Evolutionary conservation across 768 basidiomycete genomes (phyloP), one percentile per base, ranked within the genome.

Genomic region (Amanita inopinata): DNA sequence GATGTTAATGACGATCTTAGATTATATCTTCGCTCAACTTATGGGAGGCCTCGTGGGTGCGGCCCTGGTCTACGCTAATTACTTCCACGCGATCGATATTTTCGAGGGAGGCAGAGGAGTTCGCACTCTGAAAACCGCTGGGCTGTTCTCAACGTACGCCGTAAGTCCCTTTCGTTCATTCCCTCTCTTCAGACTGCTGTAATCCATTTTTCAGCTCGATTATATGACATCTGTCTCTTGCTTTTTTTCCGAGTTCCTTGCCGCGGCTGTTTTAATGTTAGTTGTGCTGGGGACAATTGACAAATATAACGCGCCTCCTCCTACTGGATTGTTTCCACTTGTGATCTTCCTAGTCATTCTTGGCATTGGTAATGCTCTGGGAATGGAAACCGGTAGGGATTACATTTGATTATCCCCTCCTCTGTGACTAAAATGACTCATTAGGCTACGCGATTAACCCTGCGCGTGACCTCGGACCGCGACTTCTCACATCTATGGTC

Each of bases 401-500:
- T 45, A n/a, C 22, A 25, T 31, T 24, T 12, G n/a, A 28, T 17
- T 14, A 11, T 17, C 40, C 11, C 10, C 17, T 18, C 33, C 9
- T 12, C 2, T 7, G 14, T 10, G 24, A 8, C 18, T 48, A 5
- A n/a, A 32, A 30, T 14, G n/a, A 6, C 17, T n/a, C 22, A 24
- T 9, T 45, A 62, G 64, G 52, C 11, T 64, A 61, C 45, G 64
- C 63, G 4, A 39, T 66, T 5, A 66, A 66, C 49, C 61, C 62
- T 27, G 58, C 62, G n/a, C 57, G 63, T 41, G 55, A 68, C 49
- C 58, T 68, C 25, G 83, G 83, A 12, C 83, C 83, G 5, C 70
- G 83, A 19, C 59, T 86, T 38, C 57, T 83, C 51, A 81, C 80
- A 1, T 71, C 82, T 3, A 77, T 83, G 69, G 80, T 72, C 5